These are phyloP conservation scores for Paraleonurus japonicus DNA, from an alignment of 257 asterid genomes.

Conservation along the genomic window DNA sequence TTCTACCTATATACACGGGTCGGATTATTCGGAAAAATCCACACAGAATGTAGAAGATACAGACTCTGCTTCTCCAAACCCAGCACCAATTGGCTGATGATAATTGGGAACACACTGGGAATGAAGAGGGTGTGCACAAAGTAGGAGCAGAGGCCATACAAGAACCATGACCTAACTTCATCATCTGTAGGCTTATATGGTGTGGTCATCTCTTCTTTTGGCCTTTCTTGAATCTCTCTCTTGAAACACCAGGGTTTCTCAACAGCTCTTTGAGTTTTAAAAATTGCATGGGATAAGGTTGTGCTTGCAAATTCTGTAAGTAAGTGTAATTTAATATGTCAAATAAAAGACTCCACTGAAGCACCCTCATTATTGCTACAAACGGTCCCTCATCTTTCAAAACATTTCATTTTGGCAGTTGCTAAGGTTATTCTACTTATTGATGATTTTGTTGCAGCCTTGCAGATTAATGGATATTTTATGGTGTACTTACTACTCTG, in stretches of 20 bases:
- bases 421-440: conserved; percentile 10
- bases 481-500: background rate
- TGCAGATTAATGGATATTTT: background rate
- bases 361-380: conserved; percentile 17
- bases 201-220: conserved; percentile 34
- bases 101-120: conserved; percentile 74
- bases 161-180: conserved; percentile 66
- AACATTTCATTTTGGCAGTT: background rate
- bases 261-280: too few relatives aligned
- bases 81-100: conserved; percentile 66
- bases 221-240: conserved; percentile 28
- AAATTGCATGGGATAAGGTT: background rate
- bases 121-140: conserved; percentile 68
- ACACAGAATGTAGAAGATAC: conserved; percentile 41
- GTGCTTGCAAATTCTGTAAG: background rate
- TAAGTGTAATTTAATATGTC: too few relatives aligned
- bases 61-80: conserved; percentile 41
- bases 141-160: conserved; percentile 73
- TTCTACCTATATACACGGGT: too few relatives aligned
- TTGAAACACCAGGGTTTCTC: background rate
- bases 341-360: background rate
- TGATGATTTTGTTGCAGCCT: conserved; percentile 11
- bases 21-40: background rate
- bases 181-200: conserved; percentile 46
- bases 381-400: conserved; percentile 11